Evolutionary conservation across 1,139 yeast species (phyloP), one percentile per base, ranked within the genome.

Genomic region (Hanseniaspora uvarum): DNA sequence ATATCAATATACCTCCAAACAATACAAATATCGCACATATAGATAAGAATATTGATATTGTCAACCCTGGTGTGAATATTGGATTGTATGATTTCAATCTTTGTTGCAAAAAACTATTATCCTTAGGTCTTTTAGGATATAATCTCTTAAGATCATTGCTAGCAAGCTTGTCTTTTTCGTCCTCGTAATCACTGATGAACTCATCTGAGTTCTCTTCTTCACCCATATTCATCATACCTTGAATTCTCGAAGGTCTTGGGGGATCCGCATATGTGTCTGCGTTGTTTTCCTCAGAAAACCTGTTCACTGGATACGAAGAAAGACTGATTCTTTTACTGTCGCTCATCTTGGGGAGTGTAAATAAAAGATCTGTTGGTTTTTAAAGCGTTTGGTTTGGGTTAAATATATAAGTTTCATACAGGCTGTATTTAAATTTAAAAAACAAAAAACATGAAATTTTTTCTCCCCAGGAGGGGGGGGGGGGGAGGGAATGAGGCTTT

Each of bases 11-110:
- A 1, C 89, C 97, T 33, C 98, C 98, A 46, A 92, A 74, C 8
- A 96, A 95, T 16, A 89, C 86, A 64, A 89, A 86, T 12, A 92
- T 72, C n/a, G 86, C 73, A 4, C 96, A 94, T 51, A 92, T 75
- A 11, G 75, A 68, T 48, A 89, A 66, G 62, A 89, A 80, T 54
- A 89, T 65, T 2, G 96, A 96, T 56, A 92, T 78, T 41, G 89
- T 94, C 4, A 94, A 84, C 64, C 78, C 82, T 21, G 96, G 96
- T 0, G 97, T 89, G 61, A 89, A 75, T 53, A 92, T 92, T 1
- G 97, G 97, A 64, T 76, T 76, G 57, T 75, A 68, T 1, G 84
- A 80, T 52, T 71, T 73, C 51, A 80, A 65, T 56, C 77, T 68
- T 61, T 80, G 86, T 60, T 80, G 94, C 52, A 86, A 77, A 63